These are phyloP conservation scores for Metroxylon sagu DNA, from an alignment of 176 grass and related monocot species.

Conservation along the genomic window DNA sequence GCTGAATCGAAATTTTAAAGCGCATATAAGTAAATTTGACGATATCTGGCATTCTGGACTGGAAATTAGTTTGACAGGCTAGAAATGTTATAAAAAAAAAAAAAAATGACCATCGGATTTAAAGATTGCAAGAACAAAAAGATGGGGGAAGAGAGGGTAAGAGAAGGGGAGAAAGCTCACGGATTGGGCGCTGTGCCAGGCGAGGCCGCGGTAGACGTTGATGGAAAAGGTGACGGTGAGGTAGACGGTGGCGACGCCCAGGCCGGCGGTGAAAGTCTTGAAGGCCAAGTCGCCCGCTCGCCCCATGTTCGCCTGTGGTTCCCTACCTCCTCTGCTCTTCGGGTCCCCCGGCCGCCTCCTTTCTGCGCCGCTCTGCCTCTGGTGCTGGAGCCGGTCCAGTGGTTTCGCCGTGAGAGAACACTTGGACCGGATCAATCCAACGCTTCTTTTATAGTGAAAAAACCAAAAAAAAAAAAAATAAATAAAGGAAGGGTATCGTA, in stretches of 20 bases:
- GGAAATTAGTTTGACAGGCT: too few relatives aligned
- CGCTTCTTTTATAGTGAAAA: too few relatives aligned
- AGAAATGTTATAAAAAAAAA: not conserved
- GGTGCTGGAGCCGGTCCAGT: too few relatives aligned
- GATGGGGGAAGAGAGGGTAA: not conserved
- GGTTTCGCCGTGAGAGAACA: too few relatives aligned
- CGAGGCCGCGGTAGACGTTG: constrained; percentile 83
- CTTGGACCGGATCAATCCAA: too few relatives aligned
- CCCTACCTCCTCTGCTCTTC: not conserved
- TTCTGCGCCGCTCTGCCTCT: too few relatives aligned
- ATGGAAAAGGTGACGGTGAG: constrained; percentile 68
- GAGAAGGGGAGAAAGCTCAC: constrained; percentile 10
- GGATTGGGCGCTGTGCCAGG: constrained; percentile 82
- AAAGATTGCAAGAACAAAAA: not conserved
- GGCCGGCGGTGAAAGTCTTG: constrained; percentile 65
- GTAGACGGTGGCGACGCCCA: constrained; percentile 70
- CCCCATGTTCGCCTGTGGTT: constrained; percentile 9
- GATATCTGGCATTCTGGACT: too few relatives aligned
- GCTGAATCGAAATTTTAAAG: too few relatives aligned
- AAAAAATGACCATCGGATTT: not conserved
- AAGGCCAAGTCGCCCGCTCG: constrained; percentile 43
- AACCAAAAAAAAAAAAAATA: too few relatives aligned
- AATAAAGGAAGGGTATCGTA: too few relatives aligned
- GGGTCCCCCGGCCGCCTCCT: not conserved
- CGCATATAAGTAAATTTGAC: too few relatives aligned